Base-by-base conservation (phyloP, 805 yeast species). In the Kazachstania taianensis region DNA sequence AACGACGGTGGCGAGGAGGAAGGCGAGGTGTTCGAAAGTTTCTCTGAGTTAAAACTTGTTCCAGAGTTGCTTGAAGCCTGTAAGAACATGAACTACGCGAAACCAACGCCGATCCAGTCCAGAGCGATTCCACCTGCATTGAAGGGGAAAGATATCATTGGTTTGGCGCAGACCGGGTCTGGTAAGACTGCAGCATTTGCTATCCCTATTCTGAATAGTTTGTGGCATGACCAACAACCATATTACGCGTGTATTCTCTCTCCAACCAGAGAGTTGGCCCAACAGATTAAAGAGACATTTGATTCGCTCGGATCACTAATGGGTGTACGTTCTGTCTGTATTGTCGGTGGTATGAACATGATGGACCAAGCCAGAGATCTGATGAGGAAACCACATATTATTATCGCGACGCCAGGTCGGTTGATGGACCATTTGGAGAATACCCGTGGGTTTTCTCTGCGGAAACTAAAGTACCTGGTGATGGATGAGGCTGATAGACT, bases 161-260 rank as follows among this genome's bases (percentile, higher is more conserved):
- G 98, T 10, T 70, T 89, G 42, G 98, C 98, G 0, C 96, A 89
- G 53, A 89, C 98, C 0, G 98, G 98, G 30, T 84, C 96, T 4
- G 98, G 98, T 44, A 89, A 89, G 60, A 92, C 98, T 0, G 98
- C 97, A 0, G 98, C 98, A 0, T 92, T 92, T 67, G 96, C 97
- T 7, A 75, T 92, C 35, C 98, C 98, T 1, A 84, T 92, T 30
- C 67, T 92, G 22, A 96, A 92, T 57, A 78, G 84, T 1, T 66
- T 92, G 33, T 87, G 95, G 85, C 76, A 84, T 37, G 86, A 79
- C 19, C 95, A 89, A 51, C 69, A 80, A 2, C 87, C 96, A 3
- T 81, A 82, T 50, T 92, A 75, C 59, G 94, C 94, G 4, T 75
- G 92, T 46, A 92, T 92, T 1, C 59, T 92, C 45, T 82, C 89